Evolutionary conservation across 106 monocot genomes (phyloP).

Genomic region (Triglochin maritima): DNA sequence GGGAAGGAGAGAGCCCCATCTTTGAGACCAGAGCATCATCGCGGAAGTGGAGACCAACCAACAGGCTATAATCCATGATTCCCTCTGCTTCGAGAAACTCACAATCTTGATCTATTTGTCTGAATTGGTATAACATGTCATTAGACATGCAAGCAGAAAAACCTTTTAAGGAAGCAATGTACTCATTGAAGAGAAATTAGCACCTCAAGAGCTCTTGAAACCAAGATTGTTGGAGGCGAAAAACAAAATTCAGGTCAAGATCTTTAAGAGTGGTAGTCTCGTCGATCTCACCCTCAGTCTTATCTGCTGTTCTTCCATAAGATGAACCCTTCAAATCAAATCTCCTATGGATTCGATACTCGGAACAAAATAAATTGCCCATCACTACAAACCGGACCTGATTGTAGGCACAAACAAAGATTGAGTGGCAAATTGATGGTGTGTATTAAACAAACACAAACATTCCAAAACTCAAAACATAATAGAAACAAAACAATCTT

Average conservation of each 20-base stretch:
- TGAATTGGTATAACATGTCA: background rate
- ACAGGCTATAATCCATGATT: conserved; percentile 1
- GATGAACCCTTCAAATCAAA: conserved; percentile 94
- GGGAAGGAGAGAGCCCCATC: too few relatives aligned
- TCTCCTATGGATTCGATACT: conserved; percentile 60
- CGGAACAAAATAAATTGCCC: conserved; percentile 86
- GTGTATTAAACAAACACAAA: background rate
- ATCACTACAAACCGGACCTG: conserved; percentile 93
- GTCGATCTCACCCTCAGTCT: conserved; percentile 63
- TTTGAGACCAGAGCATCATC: background rate
- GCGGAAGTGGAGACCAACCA: conserved; percentile 18
- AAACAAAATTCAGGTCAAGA: conserved; percentile 86
- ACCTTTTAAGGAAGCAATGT: background rate
- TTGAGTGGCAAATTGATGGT: background rate
- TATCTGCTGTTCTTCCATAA: conserved; percentile 69
- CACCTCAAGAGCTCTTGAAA: conserved; percentile 68
- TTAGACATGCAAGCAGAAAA: background rate
- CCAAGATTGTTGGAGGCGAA: conserved; percentile 50
- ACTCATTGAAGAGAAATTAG: background rate
- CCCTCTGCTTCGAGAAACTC: conserved; percentile 19
- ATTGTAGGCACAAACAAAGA: background rate
- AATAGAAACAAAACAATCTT: background rate
- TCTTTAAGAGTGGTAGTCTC: conserved; percentile 76
- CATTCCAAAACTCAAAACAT: background rate
- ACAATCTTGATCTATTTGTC: conserved; percentile 26